phyloP scores from a whole-genome alignment of 768 basidiomycete species.

The Tricholoma terreum region DNA sequence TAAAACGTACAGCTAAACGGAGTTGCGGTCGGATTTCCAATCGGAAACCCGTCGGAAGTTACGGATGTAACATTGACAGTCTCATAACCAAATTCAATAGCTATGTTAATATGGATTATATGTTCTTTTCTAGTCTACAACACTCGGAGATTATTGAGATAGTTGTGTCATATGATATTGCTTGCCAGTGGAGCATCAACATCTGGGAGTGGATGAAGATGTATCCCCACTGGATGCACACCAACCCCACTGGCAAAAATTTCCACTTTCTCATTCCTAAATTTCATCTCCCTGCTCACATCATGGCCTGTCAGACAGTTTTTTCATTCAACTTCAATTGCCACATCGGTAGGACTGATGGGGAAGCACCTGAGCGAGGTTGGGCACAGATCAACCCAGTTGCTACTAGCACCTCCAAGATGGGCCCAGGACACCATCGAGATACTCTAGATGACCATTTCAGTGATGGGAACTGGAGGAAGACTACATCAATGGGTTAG shows the following conservation, averaged over 20 bases:
- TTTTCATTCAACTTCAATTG: no score
- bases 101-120: slow-evolving; percentile 22
- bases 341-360: no score
- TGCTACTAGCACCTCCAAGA: not conserved
- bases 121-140: slow-evolving; percentile 11
- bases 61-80: no score
- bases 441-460: not conserved
- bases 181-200: slow-evolving; percentile 5
- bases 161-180: slow-evolving; percentile 5
- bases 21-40: no score
- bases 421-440: not conserved
- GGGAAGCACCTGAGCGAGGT: not conserved
- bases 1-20: no score
- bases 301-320: no score
- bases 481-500: not conserved
- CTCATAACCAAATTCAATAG: not conserved
- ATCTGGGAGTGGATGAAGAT: slow-evolving; percentile 2
- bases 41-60: no score
- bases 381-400: not conserved
- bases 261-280: no score
- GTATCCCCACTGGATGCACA: not conserved
- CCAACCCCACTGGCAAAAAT: not conserved
- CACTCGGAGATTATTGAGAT: not conserved
- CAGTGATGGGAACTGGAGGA: not conserved
- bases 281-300: no score